Evolutionary conservation across 2,329 filamentous ascomycete species (phyloP).

Genomic region (Apiospora kogelbergensis): DNA sequence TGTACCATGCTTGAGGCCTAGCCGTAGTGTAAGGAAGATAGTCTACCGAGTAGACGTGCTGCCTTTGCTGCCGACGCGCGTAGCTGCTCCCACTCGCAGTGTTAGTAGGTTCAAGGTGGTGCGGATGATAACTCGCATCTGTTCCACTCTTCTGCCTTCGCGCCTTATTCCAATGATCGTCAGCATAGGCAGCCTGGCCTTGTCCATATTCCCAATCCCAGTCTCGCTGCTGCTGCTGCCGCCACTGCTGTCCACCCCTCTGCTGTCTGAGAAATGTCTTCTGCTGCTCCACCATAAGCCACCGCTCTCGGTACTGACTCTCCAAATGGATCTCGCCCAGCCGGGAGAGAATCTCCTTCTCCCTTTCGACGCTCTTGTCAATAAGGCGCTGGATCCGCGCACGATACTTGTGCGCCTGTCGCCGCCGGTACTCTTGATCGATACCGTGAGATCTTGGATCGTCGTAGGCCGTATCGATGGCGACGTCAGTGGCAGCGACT

Average conservation of each 20-base stretch:
- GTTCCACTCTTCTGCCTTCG: neutral
- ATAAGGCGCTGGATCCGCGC: conserved; percentile 43
- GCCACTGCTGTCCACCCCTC: neutral
- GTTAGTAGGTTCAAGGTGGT: neutral
- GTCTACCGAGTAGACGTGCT: neutral
- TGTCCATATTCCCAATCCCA: neutral
- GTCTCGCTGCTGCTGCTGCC: neutral
- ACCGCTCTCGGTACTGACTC: conserved; percentile 44
- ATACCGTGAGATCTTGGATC: neutral
- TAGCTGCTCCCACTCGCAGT: neutral
- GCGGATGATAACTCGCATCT: neutral
- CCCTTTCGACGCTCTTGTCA: conserved; percentile 44
- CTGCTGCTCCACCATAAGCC: conserved; percentile 31
- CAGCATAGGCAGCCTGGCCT: neutral
- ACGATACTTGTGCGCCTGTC: conserved; percentile 40
- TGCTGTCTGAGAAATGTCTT: conserved; percentile 10
- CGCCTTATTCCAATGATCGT: neutral
- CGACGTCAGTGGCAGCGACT: conserved; percentile 40
- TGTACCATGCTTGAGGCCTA: neutral
- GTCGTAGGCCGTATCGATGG: conserved; percentile 33
- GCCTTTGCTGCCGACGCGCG: neutral
- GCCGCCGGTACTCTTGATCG: conserved; percentile 21
- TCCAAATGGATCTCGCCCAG: conserved; percentile 52
- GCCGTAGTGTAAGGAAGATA: neutral
- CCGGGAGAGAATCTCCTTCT: conserved; percentile 43